Evolutionary conservation across 345 rosid genomes (phyloP).

Genomic region (Ailanthus altissimus): DNA sequence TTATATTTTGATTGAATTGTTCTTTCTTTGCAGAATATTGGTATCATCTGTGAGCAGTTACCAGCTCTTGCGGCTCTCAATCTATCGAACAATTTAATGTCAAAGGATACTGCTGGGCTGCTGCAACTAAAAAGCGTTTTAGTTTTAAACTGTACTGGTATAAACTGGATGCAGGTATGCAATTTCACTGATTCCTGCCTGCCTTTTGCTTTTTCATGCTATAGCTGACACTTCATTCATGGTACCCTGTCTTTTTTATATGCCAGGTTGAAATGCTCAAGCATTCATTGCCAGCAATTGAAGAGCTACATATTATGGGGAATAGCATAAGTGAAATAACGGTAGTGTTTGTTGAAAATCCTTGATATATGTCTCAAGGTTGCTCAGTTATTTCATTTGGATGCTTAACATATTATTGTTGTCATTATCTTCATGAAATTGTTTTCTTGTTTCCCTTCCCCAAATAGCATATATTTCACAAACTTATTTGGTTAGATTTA

Average conservation of each 20-base stretch:
- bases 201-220: background rate
- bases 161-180: slow-evolving; percentile 75
- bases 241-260: slow-evolving; percentile 4
- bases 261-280: slow-evolving; percentile 73
- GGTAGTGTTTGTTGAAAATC: slow-evolving; percentile 36
- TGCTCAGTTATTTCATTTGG: too few relatives aligned
- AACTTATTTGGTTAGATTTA: background rate
- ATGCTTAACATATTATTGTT: too few relatives aligned
- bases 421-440: too few relatives aligned
- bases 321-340: slow-evolving; percentile 59
- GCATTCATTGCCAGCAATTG: slow-evolving; percentile 65
- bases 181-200: background rate
- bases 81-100: slow-evolving; percentile 68
- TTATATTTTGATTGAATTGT: background rate
- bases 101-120: slow-evolving; percentile 41
- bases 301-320: slow-evolving; percentile 92
- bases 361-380: background rate
- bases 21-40: slow-evolving; percentile 56
- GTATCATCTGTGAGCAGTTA: slow-evolving; percentile 67
- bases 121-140: slow-evolving; percentile 58
- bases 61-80: slow-evolving; percentile 64
- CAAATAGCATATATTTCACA: too few relatives aligned
- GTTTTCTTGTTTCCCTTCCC: too few relatives aligned
- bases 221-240: background rate
- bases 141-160: slow-evolving; percentile 71